These are phyloP conservation scores for Cardamine occulta DNA, from an alignment of 345 rosid genomes.

Conservation along the genomic window DNA sequence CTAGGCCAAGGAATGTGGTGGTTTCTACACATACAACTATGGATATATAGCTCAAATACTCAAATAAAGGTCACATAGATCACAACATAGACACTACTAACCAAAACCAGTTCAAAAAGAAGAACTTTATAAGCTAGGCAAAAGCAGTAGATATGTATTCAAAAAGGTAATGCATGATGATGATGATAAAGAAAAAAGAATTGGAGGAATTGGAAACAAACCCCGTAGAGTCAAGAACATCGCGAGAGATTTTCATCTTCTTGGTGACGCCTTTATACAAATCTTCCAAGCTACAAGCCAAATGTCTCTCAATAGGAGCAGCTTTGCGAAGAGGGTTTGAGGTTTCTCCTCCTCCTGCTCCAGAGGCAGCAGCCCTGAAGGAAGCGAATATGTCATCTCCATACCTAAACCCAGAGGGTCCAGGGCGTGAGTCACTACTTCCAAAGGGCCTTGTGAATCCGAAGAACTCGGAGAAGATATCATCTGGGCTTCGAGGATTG, in stretches of 20 bases:
- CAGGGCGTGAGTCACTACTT: slow-evolving; percentile 47
- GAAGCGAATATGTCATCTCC: slow-evolving; percentile 67
- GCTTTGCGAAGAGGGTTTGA: slow-evolving; percentile 59
- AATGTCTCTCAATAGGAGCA: slow-evolving; percentile 56
- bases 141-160: neutral
- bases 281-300: slow-evolving; percentile 79
- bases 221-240: slow-evolving; percentile 71
- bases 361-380: slow-evolving; percentile 47
- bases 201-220: slow-evolving; percentile 42
- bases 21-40: slow-evolving; percentile 1
- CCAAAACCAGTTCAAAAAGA: neutral
- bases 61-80: neutral
- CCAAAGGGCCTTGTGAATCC: slow-evolving; percentile 64
- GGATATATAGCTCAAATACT: neutral
- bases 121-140: neutral
- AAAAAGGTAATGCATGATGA: neutral
- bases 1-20: slow-evolving; percentile 7
- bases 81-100: neutral
- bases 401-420: slow-evolving; percentile 58
- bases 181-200: neutral
- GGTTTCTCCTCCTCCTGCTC: slow-evolving; percentile 42
- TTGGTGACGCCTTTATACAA: slow-evolving; percentile 72
- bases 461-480: slow-evolving; percentile 77
- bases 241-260: slow-evolving; percentile 91
- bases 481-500: slow-evolving; percentile 71